Evolutionary conservation across 108 stramenopile species (phyloP), one percentile per base, ranked within the genome.

Genomic region (Discostella pseudostelligera): DNA sequence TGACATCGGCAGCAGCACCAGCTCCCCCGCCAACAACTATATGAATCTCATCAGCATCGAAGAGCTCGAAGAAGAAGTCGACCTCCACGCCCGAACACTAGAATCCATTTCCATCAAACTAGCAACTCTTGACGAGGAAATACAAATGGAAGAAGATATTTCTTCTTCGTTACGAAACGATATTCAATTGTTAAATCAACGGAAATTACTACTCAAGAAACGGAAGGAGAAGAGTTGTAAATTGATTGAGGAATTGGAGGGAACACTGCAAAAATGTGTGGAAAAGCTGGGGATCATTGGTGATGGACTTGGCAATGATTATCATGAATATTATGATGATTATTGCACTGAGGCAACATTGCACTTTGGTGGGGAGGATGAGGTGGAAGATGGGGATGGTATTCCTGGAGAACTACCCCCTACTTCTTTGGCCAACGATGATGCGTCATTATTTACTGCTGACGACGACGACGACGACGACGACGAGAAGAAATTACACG

Each of bases 21-120:
- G 6, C 47, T 16, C 26, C 37, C 62, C 8, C 51, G 28, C 51
- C 16, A 25, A 19, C 36, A 40, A 25, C 53, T 0, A 0, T 0
- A 42, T 25, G 13, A 16, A 45, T 40, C 36, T 11, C n/a, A 32
- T 67, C 56, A 47, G 63, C 12, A 39, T 74, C 7, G 73, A 69
- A 16, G 74, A 70, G 45, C 69, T 76, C 1, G 62, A 76, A 56
- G 75, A 76, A 59, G 70, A 70, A 37, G 75, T 53, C 8, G 75
- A 57, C 40, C 64, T 76, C 11, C 57, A 44, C 14, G 69, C 70
- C 32, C 42, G 65, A 42, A 72, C 76, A 0, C 71, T 78, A 24
- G 63, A 65, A 58, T 67, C 76, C 0, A 70, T 78, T 0, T 32
- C 65, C 12, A 26, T n/a, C 17, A 66, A 78, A 42, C 48, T 72